Evolutionary conservation across 2,329 filamentous ascomycete species (phyloP).

Genomic region (Diaporthe sp.): DNA sequence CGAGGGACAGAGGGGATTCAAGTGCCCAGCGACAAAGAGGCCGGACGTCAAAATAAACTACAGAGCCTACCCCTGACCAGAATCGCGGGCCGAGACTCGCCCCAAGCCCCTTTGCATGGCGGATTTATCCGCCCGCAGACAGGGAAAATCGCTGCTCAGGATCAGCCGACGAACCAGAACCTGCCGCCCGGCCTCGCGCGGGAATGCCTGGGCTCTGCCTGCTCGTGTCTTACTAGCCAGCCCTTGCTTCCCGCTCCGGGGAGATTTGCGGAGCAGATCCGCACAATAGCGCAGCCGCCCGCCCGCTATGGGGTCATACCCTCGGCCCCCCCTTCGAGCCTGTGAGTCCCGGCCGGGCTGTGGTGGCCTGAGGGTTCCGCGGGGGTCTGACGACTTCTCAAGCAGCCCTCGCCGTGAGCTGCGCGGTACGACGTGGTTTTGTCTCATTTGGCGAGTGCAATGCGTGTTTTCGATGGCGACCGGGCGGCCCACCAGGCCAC

Average conservation of each 20-base stretch:
- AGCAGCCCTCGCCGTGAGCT: neutral
- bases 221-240: neutral
- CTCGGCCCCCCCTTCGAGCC: neutral
- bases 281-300: slow-evolving; percentile 3
- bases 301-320: neutral
- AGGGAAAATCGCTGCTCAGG: slow-evolving; percentile 23
- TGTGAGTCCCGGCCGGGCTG: neutral
- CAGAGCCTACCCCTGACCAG: slow-evolving; percentile 22
- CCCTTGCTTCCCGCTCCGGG: slow-evolving; percentile 8
- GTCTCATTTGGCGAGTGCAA: neutral
- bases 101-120: slow-evolving; percentile 12
- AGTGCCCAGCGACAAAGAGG: neutral
- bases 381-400: neutral
- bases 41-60: slow-evolving; percentile 28
- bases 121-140: slow-evolving; percentile 8
- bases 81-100: slow-evolving; percentile 28
- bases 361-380: neutral
- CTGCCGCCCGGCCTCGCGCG: neutral
- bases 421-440: neutral
- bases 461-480: neutral
- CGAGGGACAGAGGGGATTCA: neutral
- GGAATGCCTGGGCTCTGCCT: slow-evolving; percentile 9
- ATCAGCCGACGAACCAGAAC: slow-evolving; percentile 24
- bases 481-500: neutral
- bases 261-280: slow-evolving; percentile 23